Evolutionary conservation across 345 rosid species (phyloP).

Genomic region (Microcos paniculata): DNA sequence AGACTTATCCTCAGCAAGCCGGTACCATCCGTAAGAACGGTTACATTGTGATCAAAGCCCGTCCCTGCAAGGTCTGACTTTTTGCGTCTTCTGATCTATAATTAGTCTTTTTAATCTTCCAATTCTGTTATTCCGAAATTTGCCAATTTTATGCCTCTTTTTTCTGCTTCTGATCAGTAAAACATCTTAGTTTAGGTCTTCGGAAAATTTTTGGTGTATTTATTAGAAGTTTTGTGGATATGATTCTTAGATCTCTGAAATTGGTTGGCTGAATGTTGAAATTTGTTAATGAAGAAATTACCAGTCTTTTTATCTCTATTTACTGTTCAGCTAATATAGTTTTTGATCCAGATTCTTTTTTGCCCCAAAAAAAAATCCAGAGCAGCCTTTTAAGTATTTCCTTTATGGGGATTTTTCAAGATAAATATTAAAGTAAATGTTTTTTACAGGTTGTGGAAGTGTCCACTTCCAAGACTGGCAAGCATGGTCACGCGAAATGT

Average conservation of each 20-base stretch:
- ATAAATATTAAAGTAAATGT: too few relatives aligned
- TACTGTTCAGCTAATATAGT: background rate
- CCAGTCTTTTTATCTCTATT: background rate
- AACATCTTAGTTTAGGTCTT: background rate
- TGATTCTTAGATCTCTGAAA: slow-evolving; percentile 24
- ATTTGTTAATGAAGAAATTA: background rate
- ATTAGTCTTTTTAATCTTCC: background rate
- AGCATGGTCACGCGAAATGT: slow-evolving; percentile 76
- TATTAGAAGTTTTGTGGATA: slow-evolving; percentile 5
- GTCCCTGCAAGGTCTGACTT: slow-evolving; percentile 59
- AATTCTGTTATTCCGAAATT: background rate
- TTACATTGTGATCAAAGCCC: slow-evolving; percentile 54
- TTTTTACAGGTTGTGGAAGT: slow-evolving; percentile 19
- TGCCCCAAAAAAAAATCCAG: too few relatives aligned
- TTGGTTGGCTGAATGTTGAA: background rate
- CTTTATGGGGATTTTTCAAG: too few relatives aligned
- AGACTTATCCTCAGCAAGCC: slow-evolving; percentile 69
- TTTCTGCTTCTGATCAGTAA: background rate
- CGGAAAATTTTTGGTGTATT: background rate
- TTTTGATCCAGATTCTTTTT: background rate
- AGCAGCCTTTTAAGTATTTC: too few relatives aligned
- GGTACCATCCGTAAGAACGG: slow-evolving; percentile 70
- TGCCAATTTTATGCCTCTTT: background rate
- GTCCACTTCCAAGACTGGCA: slow-evolving; percentile 73
- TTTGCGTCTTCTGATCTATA: background rate